Evolutionary conservation across 306 rosid genomes (phyloP).

Genomic region (cucumber (Cucumis sativus)): Cucumber_9930_V3 NC_026656.2:10278001-10278500

Average conservation of each 20-base stretch:
- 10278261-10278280: conserved; percentile 58
- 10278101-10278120: background rate
- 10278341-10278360: background rate
- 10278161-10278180: background rate
- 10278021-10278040: conserved; percentile 79
- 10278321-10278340: no score
- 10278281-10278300: conserved; percentile 76
- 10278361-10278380: background rate
- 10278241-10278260: conserved; percentile 94
- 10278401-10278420: conserved; percentile 10
- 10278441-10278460: conserved; percentile 88
- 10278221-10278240: conserved; percentile 69
- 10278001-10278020: conserved; percentile 87
- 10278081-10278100: background rate
- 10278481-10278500: conserved; percentile 60
- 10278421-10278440: conserved; percentile 61
- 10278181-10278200: background rate
- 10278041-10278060: background rate
- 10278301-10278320: conserved; percentile 4
- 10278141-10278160: background rate
- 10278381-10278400: background rate
- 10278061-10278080: background rate
- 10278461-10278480: conserved; percentile 82
- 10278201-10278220: conserved; percentile 3
- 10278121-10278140: background rate